Conservation (phyloP, 768 basidiomycete species). For the Agrocybe chaxingu region DNA sequence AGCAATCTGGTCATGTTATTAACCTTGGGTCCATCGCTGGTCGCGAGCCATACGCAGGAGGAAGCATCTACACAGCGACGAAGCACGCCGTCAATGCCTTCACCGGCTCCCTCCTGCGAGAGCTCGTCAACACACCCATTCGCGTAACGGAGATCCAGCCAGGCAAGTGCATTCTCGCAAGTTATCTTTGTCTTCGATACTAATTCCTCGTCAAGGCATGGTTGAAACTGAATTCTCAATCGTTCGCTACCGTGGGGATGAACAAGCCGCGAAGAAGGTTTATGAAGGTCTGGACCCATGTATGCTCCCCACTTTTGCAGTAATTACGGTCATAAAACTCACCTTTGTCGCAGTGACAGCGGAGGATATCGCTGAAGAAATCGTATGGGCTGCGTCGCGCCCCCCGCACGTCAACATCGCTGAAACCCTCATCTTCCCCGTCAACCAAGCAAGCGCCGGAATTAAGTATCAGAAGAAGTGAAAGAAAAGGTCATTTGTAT, state of each 20-base stretch:
- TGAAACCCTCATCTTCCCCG: constrained; percentile 73
- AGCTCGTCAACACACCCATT: constrained; percentile 90
- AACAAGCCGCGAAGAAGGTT: constrained; percentile 77
- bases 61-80: constrained; percentile 90
- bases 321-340: not conserved
- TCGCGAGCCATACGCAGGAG: constrained; percentile 83
- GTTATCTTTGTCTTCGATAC: constrained; percentile 10
- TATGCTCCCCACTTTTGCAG: constrained; percentile 37
- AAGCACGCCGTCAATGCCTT: constrained; percentile 88
- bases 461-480: constrained; percentile 52
- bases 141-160: constrained; percentile 95
- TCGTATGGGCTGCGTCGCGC: constrained; percentile 93
- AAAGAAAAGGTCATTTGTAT: constrained; percentile 18
- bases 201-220: constrained; percentile 24
- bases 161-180: constrained; percentile 39
- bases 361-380: constrained; percentile 93
- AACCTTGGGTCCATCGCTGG: constrained; percentile 95
- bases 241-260: constrained; percentile 86
- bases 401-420: constrained; percentile 93
- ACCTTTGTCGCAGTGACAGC: constrained; percentile 55
- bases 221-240: constrained; percentile 81
- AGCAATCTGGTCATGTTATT: constrained; percentile 84
- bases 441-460: constrained; percentile 73
- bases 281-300: constrained; percentile 87
- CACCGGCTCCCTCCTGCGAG: constrained; percentile 74